Base-by-base conservation (phyloP, 83 land plant genomes). In the Picea abies region DNA sequence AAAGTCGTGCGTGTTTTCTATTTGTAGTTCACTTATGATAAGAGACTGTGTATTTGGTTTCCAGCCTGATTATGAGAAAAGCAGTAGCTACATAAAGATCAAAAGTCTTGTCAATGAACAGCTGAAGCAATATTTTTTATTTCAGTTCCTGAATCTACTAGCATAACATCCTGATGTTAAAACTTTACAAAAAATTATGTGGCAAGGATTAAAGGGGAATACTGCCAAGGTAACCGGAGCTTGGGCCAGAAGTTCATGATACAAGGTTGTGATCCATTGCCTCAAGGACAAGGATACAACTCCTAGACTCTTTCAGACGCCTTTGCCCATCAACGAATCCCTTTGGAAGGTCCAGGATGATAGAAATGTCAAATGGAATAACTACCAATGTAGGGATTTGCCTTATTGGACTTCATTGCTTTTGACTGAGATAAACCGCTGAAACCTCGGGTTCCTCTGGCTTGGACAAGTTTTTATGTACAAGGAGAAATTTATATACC, bases 361-460 rank as follows among this genome's bases (percentile, higher is more conserved):
- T 20, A 72, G 93, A 62, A 94, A 94, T 84, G 92, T 96, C 8
- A 79, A 97, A 79, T 96, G 98, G 98, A 86, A 92, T 77, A 90
- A 89, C 26, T 96, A 96, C 58, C 80, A 82, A 17, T 96, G 98
- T 81, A 76, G 86, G 81, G 89, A 90, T 81, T 94, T 92, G 83
- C 52, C 15, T 96, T 94, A 67, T 39, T 96, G 88, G 97, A 96
- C 63, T 96, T 90, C 83, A 87, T 96, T 20, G 69, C 94, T 64
- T 96, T 91, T 63, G 99, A 96, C 69, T 96, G 95, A 93, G 99
- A 96, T 73, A 84, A 96, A 52, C 85, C 94, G 2, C 84, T 96
- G 64, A 81, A 97, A 83, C 97, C 99, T 0, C 96, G 99, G 99
- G 10, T 79, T 94, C 82, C 84, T 96, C 15, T 96, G 99, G 99